Percentiles rank a stretch among this genome's conserved stretches.
Conservation (phyloP, 805 yeast species). For the Wickerhamiella brachini region DNA sequence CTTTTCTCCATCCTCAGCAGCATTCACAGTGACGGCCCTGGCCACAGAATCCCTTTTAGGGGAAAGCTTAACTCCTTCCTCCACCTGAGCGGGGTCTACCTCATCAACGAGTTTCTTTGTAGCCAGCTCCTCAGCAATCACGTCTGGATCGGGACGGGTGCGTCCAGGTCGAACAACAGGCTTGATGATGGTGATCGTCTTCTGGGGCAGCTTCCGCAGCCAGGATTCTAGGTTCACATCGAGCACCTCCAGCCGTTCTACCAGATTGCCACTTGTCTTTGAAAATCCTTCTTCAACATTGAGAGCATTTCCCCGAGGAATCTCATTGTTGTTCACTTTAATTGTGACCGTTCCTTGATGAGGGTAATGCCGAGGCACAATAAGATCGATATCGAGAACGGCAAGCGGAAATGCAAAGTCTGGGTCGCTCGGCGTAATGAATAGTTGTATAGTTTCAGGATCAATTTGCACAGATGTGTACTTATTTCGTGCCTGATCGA, state of each 20-base stretch:
- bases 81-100: not conserved
- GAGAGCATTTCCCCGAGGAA: slow-evolving; percentile 53
- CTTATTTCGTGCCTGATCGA: slow-evolving; percentile 10
- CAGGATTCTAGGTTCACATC: slow-evolving; percentile 47
- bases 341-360: slow-evolving; percentile 12
- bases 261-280: slow-evolving; percentile 28
- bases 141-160: not conserved
- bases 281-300: slow-evolving; percentile 56
- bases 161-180: not conserved
- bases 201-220: slow-evolving; percentile 43
- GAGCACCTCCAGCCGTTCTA: slow-evolving; percentile 40
- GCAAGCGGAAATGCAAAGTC: slow-evolving; percentile 57
- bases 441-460: slow-evolving; percentile 12
- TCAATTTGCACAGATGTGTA: slow-evolving; percentile 11
- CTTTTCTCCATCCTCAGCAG: not conserved
- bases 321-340: slow-evolving; percentile 45
- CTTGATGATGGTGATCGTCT: slow-evolving; percentile 48
- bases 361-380: slow-evolving; percentile 46
- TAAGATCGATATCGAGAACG: slow-evolving; percentile 36
- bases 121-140: not conserved
- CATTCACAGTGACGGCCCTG: not conserved
- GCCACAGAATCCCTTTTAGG: not conserved
- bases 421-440: slow-evolving; percentile 45
- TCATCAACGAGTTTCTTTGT: not conserved
- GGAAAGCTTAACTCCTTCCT: not conserved